Evolutionary conservation across 2,329 filamentous ascomycete genomes (phyloP), one percentile per base, ranked within the genome.

Genomic region (Arthrocladium fulminans): DNA sequence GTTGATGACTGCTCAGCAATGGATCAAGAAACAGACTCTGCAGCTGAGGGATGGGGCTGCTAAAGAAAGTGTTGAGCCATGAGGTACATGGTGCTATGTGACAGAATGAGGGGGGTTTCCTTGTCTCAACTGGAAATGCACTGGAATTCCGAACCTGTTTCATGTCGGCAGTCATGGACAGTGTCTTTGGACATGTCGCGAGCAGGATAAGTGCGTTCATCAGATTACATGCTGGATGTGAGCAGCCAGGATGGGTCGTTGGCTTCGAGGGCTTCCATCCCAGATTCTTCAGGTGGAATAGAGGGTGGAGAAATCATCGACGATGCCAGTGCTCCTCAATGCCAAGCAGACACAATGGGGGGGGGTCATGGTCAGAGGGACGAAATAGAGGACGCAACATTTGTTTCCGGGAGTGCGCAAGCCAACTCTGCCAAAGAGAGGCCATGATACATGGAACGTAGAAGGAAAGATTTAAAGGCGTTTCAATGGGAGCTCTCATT

Each of bases 1-100:
- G 40, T 61, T 65, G 55, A 66, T 22, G 61, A 58, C 42, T 63
- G 65, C 54, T 17, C 65, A 65, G 49, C 47, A 68, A 37, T 69
- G 67, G 67, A 63, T 67, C 47, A 62, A 63, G 48, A 56, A 63
- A 30, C 59, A 63, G 43, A 62, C 60, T 8, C 52, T 67, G 39
- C 34, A 42, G 37, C 35, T 52, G 23, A 39, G 51, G 12, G 42
- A 45, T 22, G 42, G 42, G 13, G 30, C 37, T 37, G 42, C 27
- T 8, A 35, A 35, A 23, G 29, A 30, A n/a, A 35, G 5, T 12
- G 13, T 13, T 10, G 29, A 45, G 10, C 12, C 20, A 6, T 35
- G 15, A 35, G 2, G 9, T 4, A 29, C 13, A 7, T 3, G 23
- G 12, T 13, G 12, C 27, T 29, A 12, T 29, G 23, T 17, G 10